Percentiles rank a stretch among this genome's conserved stretches.
Conservation (phyloP, 2,329 filamentous ascomycete genomes). For the Phialophora tarda region DNA sequence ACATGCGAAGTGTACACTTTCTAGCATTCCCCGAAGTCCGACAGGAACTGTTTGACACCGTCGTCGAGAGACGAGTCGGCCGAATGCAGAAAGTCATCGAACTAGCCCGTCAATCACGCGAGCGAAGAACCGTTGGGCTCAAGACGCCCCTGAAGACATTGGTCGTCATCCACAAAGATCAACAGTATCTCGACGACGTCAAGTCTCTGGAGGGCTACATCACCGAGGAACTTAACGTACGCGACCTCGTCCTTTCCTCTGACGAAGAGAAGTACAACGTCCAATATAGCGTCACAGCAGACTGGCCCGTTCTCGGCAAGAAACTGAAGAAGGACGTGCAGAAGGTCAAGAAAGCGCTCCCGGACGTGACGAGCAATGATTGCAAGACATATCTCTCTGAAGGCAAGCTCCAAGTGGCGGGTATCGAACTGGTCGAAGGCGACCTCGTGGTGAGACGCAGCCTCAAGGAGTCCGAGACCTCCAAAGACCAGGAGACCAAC, state of each 20-base stretch:
- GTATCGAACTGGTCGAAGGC: constrained; percentile 79
- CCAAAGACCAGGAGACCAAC: constrained; percentile 80
- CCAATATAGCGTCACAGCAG: constrained; percentile 84
- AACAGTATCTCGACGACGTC: constrained; percentile 83
- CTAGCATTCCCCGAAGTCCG: constrained; percentile 86
- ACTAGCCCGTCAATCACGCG: constrained; percentile 81
- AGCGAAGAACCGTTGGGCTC: constrained; percentile 80
- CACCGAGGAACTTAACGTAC: constrained; percentile 87
- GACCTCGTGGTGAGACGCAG: constrained; percentile 84
- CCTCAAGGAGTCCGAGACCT: constrained; percentile 72
- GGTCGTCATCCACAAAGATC: constrained; percentile 83
- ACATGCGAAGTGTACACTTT: constrained; percentile 90
- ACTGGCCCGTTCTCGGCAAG: constrained; percentile 94
- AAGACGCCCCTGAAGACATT: constrained; percentile 91
- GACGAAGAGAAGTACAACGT: constrained; percentile 93
- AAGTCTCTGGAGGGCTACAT: constrained; percentile 87
- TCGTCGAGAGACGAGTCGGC: constrained; percentile 81
- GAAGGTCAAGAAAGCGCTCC: constrained; percentile 89
- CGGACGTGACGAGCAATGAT: constrained; percentile 75
- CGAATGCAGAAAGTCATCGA: constrained; percentile 98
- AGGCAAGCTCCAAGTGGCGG: constrained; percentile 80
- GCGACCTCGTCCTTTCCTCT: constrained; percentile 79
- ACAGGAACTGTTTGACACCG: constrained; percentile 83
- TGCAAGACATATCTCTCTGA: constrained; percentile 77
- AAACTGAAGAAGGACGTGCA: constrained; percentile 95